Conservation (phyloP, 164 flowering plant genomes). For the Malania oleifera region DNA sequence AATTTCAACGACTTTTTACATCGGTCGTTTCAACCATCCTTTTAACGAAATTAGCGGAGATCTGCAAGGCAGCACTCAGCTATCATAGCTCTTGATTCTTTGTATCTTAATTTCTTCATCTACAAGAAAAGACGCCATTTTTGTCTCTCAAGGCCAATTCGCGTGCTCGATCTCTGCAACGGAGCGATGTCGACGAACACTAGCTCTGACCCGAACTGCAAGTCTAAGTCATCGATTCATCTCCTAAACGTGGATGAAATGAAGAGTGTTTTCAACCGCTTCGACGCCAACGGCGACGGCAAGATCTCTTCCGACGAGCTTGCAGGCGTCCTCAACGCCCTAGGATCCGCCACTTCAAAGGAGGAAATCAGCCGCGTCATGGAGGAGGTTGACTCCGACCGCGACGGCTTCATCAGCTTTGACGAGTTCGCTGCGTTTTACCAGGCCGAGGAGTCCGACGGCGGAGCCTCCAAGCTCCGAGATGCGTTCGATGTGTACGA, state of each 20-base stretch:
- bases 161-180: too few relatives aligned
- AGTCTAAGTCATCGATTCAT: too few relatives aligned
- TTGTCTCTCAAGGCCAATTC: too few relatives aligned
- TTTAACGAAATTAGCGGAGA: too few relatives aligned
- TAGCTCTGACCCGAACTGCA: too few relatives aligned
- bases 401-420: constrained; percentile 23
- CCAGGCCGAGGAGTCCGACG: neutral
- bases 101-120: too few relatives aligned
- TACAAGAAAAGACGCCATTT: too few relatives aligned
- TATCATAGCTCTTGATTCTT: too few relatives aligned
- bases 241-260: constrained; percentile 18
- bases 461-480: constrained; percentile 30
- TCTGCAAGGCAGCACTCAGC: too few relatives aligned
- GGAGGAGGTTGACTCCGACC: constrained; percentile 26
- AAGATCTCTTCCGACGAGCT: constrained; percentile 19
- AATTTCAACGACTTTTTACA: too few relatives aligned
- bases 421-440: constrained; percentile 29
- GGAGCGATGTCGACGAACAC: too few relatives aligned
- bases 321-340: constrained; percentile 14
- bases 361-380: constrained; percentile 23
- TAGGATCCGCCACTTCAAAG: constrained; percentile 20
- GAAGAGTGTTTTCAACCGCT: constrained; percentile 21
- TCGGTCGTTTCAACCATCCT: too few relatives aligned
- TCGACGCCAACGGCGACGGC: constrained; percentile 27
- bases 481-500: constrained; percentile 71